These are phyloP conservation scores for Epichloe bromicola DNA, from an alignment of 2,329 filamentous ascomycete species.

Conservation along the genomic window DNA sequence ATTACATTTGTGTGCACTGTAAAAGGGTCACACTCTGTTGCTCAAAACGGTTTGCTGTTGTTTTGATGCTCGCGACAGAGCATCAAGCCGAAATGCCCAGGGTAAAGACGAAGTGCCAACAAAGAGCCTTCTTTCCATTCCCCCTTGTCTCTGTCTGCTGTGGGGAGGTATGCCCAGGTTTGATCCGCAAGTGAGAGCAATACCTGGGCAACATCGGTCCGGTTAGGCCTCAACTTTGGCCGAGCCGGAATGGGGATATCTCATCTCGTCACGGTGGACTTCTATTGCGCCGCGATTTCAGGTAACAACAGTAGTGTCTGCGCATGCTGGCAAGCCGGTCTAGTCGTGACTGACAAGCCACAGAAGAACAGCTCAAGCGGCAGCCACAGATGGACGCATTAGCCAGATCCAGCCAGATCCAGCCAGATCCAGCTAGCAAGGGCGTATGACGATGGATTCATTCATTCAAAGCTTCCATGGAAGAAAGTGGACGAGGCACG, in stretches of 20 bases:
- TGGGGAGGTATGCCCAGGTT: neutral
- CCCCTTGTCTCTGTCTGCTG: neutral
- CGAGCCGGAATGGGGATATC: neutral
- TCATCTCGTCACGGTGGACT: neutral
- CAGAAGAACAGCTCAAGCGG: neutral
- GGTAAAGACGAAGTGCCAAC: neutral
- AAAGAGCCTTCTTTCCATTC: neutral
- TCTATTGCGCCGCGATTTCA: too few relatives aligned
- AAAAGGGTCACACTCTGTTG: neutral
- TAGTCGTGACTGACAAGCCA: neutral
- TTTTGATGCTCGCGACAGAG: neutral
- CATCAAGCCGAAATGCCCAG: neutral
- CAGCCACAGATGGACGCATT: neutral
- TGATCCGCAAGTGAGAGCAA: too few relatives aligned
- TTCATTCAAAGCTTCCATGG: too few relatives aligned
- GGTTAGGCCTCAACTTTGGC: neutral
- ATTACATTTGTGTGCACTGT: neutral
- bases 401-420: neutral
- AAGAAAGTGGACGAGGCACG: neutral
- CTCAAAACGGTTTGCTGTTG: neutral
- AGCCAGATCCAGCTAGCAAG: neutral
- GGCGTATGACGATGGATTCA: too few relatives aligned
- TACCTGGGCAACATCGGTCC: neutral
- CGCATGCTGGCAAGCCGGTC: neutral
- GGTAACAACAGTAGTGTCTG: too few relatives aligned